Evolutionary conservation across 768 basidiomycete genomes (phyloP).

Genomic region (Myochromella boudieri): DNA sequence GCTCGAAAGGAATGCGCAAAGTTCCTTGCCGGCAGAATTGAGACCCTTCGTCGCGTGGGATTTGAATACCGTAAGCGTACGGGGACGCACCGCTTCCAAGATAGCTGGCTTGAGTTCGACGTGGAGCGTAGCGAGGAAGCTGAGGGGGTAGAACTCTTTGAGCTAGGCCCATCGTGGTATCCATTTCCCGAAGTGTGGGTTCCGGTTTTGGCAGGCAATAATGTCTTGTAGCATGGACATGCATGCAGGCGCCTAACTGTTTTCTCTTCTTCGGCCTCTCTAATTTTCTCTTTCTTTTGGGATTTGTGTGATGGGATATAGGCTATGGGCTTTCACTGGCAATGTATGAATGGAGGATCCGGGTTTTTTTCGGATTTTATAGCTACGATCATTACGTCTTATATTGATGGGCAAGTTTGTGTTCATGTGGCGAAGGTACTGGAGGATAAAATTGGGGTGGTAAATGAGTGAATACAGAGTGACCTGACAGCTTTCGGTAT

Average conservation of each 20-base stretch:
- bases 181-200: conserved; percentile 42
- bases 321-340: too few species aligned
- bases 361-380: too few species aligned
- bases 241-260: not conserved
- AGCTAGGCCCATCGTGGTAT: conserved; percentile 36
- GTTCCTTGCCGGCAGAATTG: conserved; percentile 32
- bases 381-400: too few species aligned
- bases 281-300: not conserved
- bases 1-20: conserved; percentile 34
- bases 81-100: conserved; percentile 39
- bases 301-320: too few species aligned
- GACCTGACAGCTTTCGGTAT: too few species aligned
- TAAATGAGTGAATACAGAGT: too few species aligned
- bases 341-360: too few species aligned
- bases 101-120: conserved; percentile 41
- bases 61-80: conserved; percentile 41
- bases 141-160: conserved; percentile 22
- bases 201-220: conserved; percentile 10
- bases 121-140: conserved; percentile 24
- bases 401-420: too few species aligned
- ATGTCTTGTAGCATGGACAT: not conserved
- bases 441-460: too few species aligned
- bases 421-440: too few species aligned
- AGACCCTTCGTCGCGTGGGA: conserved; percentile 31
- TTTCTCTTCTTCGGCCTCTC: not conserved